Percentiles rank a stretch among this genome's conserved stretches.
These are phyloP conservation scores for Orbilia oligospora DNA, from an alignment of 2,329 filamentous ascomycete genomes.

Conservation along the genomic window DNA sequence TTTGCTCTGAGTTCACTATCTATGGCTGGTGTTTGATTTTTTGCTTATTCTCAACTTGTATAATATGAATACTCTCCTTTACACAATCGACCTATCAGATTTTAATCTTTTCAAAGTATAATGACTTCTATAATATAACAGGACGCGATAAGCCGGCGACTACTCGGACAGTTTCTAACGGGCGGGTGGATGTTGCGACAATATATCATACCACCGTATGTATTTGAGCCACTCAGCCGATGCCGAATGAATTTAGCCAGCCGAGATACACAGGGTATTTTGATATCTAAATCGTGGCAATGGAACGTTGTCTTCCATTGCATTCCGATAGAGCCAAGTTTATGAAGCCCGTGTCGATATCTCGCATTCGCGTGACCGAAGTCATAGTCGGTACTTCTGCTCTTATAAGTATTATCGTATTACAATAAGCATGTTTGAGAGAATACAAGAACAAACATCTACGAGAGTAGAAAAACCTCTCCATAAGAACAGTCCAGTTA, in stretches of 20 bases:
- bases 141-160: not conserved
- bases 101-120: not conserved
- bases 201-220: not conserved
- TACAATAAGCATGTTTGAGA: not conserved
- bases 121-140: no score
- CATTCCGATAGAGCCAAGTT: no score
- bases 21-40: slow-evolving; percentile 26
- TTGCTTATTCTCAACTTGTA: slow-evolving; percentile 24
- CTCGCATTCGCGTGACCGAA: no score
- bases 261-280: not conserved
- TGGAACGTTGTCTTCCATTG: not conserved
- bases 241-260: not conserved
- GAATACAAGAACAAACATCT: not conserved
- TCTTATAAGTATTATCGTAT: no score
- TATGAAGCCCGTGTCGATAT: no score
- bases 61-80: slow-evolving; percentile 48
- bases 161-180: slow-evolving; percentile 3
- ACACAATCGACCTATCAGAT: not conserved
- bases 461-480: no score
- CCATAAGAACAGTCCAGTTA: no score
- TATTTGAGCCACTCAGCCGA: not conserved
- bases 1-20: not conserved
- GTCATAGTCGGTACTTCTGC: no score
- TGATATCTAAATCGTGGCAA: not conserved
- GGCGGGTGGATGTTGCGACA: slow-evolving; percentile 1